Percentiles rank a stretch among this genome's conserved stretches.
Evolutionary conservation across 768 basidiomycete genomes (phyloP).

Genomic region (Lactifluus hygrophoroides): DNA sequence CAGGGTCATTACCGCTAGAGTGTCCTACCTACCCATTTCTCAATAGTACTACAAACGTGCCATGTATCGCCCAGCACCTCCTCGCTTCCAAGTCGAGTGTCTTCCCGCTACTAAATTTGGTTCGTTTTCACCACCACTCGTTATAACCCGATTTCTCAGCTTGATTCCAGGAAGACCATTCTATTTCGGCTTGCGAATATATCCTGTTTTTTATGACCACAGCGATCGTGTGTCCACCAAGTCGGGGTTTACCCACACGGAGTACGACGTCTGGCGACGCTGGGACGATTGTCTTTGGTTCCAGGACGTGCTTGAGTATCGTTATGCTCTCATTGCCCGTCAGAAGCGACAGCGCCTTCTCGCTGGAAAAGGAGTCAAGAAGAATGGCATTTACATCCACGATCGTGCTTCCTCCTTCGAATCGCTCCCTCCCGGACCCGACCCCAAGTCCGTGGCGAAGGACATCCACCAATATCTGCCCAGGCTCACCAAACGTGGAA

Average conservation of each 20-base stretch:
- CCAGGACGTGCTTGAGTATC: constrained; percentile 58
- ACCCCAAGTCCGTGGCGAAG: constrained; percentile 61
- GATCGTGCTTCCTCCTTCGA: constrained; percentile 79
- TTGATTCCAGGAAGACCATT: constrained; percentile 15
- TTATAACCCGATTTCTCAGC: neutral
- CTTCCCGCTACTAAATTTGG: constrained; percentile 21
- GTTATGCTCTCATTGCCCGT: constrained; percentile 54
- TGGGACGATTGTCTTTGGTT: constrained; percentile 82
- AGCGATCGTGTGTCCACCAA: constrained; percentile 15
- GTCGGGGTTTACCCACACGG: constrained; percentile 28
- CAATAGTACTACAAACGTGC: constrained; percentile 17
- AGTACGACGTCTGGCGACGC: constrained; percentile 68
- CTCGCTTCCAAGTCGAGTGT: constrained; percentile 1
- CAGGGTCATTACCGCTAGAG: neutral
- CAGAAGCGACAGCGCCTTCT: constrained; percentile 59
- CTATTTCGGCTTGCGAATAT: constrained; percentile 24
- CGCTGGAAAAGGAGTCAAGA: constrained; percentile 70
- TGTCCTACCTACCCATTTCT: constrained; percentile 20
- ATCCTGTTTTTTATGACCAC: constrained; percentile 20
- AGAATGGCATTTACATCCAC: constrained; percentile 56
- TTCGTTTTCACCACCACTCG: constrained; percentile 1
- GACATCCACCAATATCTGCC: constrained; percentile 63
- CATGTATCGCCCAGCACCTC: constrained; percentile 10
- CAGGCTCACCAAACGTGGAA: constrained; percentile 59
- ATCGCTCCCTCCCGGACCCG: constrained; percentile 76